These are phyloP conservation scores for Ascosphaera aggregata DNA, from an alignment of 2,329 filamentous ascomycete genomes.

Conservation along the genomic window DNA sequence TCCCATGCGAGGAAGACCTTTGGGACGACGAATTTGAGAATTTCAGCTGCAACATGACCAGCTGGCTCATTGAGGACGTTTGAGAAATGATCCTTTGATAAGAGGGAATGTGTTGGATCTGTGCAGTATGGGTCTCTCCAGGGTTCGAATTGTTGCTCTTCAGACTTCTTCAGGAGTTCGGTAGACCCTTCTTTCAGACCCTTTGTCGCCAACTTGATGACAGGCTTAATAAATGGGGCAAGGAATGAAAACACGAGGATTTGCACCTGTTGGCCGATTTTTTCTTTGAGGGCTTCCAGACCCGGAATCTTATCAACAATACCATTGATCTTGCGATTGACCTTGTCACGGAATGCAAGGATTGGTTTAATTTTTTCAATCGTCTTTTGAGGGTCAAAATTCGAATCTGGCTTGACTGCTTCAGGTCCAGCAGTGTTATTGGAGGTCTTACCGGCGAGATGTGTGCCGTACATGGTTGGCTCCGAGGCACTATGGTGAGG, in stretches of 20 bases:
- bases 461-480: constrained; percentile 20
- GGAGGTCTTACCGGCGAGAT: constrained; percentile 13
- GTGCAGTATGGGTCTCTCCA: constrained; percentile 56
- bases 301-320: constrained; percentile 85
- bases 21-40: constrained; percentile 70
- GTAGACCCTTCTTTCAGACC: constrained; percentile 69
- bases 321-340: constrained; percentile 65
- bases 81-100: constrained; percentile 68
- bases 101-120: constrained; percentile 60
- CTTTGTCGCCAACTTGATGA: constrained; percentile 71
- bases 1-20: constrained; percentile 87
- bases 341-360: constrained; percentile 76
- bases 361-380: constrained; percentile 81
- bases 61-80: constrained; percentile 56
- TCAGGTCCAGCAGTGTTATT: constrained; percentile 22
- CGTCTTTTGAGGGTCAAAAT: constrained; percentile 57
- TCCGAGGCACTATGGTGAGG: neutral
- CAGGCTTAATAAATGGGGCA: constrained; percentile 74
- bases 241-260: constrained; percentile 79
- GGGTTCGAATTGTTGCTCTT: constrained; percentile 52
- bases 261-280: constrained; percentile 79
- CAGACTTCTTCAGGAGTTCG: constrained; percentile 40
- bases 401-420: constrained; percentile 42
- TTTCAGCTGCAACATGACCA: constrained; percentile 47
- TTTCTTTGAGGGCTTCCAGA: constrained; percentile 70